Percentiles rank a stretch among this genome's conserved stretches.
phyloP scores from a whole-genome alignment of 2,329 filamentous ascomycete species.

The Colletotrichum musae region DNA sequence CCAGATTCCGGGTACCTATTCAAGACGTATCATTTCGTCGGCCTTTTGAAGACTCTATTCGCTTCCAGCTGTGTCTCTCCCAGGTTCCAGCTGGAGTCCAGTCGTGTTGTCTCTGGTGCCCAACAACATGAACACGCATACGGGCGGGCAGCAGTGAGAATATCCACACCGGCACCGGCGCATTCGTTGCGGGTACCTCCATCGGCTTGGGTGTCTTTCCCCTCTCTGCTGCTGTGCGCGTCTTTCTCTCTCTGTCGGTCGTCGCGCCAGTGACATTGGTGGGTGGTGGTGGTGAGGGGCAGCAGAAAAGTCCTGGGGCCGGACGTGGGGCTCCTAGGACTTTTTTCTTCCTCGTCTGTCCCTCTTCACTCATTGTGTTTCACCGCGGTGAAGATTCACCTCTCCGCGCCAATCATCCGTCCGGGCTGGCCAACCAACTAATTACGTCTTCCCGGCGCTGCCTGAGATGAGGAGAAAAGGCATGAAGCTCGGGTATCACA shows the following conservation, averaged over 20 bases:
- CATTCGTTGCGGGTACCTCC: background rate
- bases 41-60: too few relatives aligned
- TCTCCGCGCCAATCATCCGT: slow-evolving; percentile 32
- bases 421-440: background rate
- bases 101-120: background rate
- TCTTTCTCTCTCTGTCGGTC: too few relatives aligned
- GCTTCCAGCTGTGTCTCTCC: too few relatives aligned
- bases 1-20: too few relatives aligned
- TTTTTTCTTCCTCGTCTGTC: slow-evolving; percentile 3
- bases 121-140: background rate
- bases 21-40: too few relatives aligned
- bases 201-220: background rate
- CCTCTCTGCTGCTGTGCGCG: background rate
- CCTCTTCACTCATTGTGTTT: slow-evolving; percentile 14
- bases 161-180: background rate
- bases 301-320: slow-evolving; percentile 25
- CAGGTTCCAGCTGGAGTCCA: too few relatives aligned
- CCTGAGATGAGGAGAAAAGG: background rate
- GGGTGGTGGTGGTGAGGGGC: background rate
- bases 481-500: slow-evolving; percentile 11
- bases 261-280: too few relatives aligned
- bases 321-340: slow-evolving; percentile 39
- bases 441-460: background rate
- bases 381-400: slow-evolving; percentile 36
- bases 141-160: background rate